Conservation (phyloP, 208 protist species). For the Lotmaria passim region DNA sequence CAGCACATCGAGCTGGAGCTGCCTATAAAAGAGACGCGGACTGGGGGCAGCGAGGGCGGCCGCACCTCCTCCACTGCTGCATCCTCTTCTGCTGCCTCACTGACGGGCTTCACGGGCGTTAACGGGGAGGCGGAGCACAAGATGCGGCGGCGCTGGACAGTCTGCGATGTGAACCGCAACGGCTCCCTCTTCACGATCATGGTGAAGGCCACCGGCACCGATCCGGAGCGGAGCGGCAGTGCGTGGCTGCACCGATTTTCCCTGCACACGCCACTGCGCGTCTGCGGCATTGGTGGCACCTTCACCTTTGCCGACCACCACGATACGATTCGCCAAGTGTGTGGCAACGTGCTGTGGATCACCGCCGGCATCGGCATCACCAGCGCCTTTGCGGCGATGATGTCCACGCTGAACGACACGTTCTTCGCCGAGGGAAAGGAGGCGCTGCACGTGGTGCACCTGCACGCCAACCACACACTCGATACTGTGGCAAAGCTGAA, state of each 20-base stretch:
- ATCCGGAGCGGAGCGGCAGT: constrained; percentile 47
- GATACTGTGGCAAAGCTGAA: constrained; percentile 57
- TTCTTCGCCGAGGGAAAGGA: constrained; percentile 35
- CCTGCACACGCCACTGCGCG: constrained; percentile 54
- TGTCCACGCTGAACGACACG: constrained; percentile 38
- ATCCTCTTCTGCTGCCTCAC: too few relatives aligned
- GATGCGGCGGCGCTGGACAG: constrained; percentile 70
- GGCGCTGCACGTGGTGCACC: constrained; percentile 66
- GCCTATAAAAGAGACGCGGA: constrained; percentile 34
- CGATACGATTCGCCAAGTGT: constrained; percentile 39
- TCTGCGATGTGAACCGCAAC: constrained; percentile 51
- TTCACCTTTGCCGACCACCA: constrained; percentile 75
- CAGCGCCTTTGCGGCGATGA: constrained; percentile 62
- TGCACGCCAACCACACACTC: constrained; percentile 69
- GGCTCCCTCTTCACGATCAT: constrained; percentile 67
- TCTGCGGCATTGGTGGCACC: constrained; percentile 54
- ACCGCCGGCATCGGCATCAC: constrained; percentile 82
- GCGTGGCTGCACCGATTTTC: constrained; percentile 66
- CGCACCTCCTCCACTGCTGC: neutral
- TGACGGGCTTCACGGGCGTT: constrained; percentile 29
- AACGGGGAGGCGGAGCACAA: constrained; percentile 6
- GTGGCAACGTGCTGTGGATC: constrained; percentile 71
- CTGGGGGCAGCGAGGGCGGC: too few relatives aligned
- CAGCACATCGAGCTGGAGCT: constrained; percentile 76
- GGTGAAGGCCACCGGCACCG: constrained; percentile 47